phyloP scores from a whole-genome alignment of 2,329 filamentous ascomycete genomes.

The Neofusicoccum sp. region DNA sequence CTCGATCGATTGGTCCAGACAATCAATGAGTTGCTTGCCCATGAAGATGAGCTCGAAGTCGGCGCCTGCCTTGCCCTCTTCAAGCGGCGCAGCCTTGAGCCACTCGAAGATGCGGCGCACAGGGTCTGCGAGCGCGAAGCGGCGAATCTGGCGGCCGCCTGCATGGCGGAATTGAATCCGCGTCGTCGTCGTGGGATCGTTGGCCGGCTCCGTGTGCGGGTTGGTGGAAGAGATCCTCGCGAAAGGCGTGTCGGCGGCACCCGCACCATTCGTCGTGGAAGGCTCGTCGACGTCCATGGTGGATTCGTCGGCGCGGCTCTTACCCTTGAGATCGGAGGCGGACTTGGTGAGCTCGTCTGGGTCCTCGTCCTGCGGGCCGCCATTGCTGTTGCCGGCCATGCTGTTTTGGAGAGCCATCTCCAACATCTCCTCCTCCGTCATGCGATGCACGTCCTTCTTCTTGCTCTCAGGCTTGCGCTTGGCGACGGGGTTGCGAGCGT shows the following conservation, averaged over 20 bases:
- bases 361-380: slow-evolving; percentile 63
- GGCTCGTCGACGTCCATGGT: slow-evolving; percentile 29
- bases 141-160: slow-evolving; percentile 77
- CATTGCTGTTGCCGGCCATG: slow-evolving; percentile 57
- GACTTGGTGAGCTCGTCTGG: slow-evolving; percentile 84
- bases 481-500: slow-evolving; percentile 90
- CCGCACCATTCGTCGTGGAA: slow-evolving; percentile 28
- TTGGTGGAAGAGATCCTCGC: slow-evolving; percentile 67
- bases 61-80: slow-evolving; percentile 74
- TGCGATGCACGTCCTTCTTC: slow-evolving; percentile 73
- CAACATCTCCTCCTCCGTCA: slow-evolving; percentile 97
- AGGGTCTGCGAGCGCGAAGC: slow-evolving; percentile 74
- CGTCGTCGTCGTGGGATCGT: slow-evolving; percentile 70
- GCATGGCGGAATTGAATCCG: slow-evolving; percentile 91
- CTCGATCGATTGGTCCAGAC: slow-evolving; percentile 70
- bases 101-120: slow-evolving; percentile 90
- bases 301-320: slow-evolving; percentile 43
- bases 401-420: slow-evolving; percentile 92
- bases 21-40: slow-evolving; percentile 80
- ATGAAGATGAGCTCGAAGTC: slow-evolving; percentile 87
- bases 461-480: slow-evolving; percentile 71
- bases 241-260: slow-evolving; percentile 54
- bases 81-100: slow-evolving; percentile 85
- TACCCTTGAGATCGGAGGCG: slow-evolving; percentile 50
- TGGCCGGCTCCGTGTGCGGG: slow-evolving; percentile 75